phyloP scores from a whole-genome alignment of 352 stramenopile species.

The Phytophthora hybrid region DNA sequence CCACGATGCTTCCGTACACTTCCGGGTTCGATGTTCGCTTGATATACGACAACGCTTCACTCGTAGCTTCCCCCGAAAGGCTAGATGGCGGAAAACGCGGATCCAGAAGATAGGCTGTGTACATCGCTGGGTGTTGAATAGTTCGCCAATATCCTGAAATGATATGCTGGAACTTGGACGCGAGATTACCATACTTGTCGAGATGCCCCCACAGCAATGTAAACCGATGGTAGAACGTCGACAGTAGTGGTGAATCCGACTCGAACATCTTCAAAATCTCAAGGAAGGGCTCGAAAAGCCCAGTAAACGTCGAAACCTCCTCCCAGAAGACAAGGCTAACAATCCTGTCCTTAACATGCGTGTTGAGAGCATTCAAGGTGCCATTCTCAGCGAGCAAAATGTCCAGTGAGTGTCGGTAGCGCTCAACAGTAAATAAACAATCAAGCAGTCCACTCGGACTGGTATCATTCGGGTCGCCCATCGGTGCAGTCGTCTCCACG shows the following conservation, averaged over 20 bases:
- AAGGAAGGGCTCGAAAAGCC: conserved; percentile 73
- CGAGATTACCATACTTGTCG: conserved; percentile 61
- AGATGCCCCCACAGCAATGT: conserved; percentile 71
- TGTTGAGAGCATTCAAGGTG: conserved; percentile 43
- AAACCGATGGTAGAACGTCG: conserved; percentile 82
- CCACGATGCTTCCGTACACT: conserved; percentile 59
- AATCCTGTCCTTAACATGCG: conserved; percentile 54
- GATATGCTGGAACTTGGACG: conserved; percentile 60
- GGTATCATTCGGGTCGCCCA: conserved; percentile 43
- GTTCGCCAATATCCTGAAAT: conserved; percentile 67
- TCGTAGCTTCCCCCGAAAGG: conserved; percentile 63
- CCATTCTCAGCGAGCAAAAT: conserved; percentile 65
- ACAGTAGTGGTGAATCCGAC: conserved; percentile 66
- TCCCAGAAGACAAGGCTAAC: conserved; percentile 65
- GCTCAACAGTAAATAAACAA: conserved; percentile 58
- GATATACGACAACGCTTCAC: conserved; percentile 66
- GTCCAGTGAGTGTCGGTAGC: conserved; percentile 66
- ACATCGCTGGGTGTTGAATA: conserved; percentile 76
- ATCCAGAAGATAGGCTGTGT: conserved; percentile 81
- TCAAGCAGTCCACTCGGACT: conserved; percentile 53
- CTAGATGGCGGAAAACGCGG: conserved; percentile 67
- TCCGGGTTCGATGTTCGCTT: conserved; percentile 56
- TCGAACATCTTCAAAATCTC: conserved; percentile 76
- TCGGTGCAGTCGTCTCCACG: conserved; percentile 32
- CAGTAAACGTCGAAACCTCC: conserved; percentile 56